Conservation (phyloP, 257 asterid species). For the Salvia miltiorrhiza region DNA sequence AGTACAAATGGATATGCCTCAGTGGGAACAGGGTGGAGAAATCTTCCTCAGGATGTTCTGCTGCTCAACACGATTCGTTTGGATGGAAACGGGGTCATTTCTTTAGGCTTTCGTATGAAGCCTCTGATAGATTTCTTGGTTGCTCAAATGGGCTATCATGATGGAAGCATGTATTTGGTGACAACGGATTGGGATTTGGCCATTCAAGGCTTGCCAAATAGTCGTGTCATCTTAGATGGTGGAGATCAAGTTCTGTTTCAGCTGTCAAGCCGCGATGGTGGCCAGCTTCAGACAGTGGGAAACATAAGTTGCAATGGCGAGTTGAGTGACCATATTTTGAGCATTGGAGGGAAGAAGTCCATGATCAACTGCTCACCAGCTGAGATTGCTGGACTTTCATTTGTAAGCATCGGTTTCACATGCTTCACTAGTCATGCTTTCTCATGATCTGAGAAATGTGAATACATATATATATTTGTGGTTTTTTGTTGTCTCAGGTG, state of each 20-base stretch:
- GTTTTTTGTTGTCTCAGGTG: conserved; percentile 25
- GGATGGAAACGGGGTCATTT: conserved; percentile 33
- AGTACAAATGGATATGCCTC: conserved; percentile 37
- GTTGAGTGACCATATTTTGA: conserved; percentile 7
- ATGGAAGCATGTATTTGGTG: conserved; percentile 46
- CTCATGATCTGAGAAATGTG: too few species aligned
- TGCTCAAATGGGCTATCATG: conserved; percentile 6
- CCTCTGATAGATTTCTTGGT: conserved; percentile 28
- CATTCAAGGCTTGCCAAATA: conserved; percentile 35
- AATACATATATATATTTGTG: background rate
- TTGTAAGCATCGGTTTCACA: conserved; percentile 31
- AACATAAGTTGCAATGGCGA: conserved; percentile 29
- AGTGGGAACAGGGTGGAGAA: conserved; percentile 38
- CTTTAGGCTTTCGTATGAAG: conserved; percentile 40
- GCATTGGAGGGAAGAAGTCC: conserved; percentile 32
- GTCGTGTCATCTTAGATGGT: conserved; percentile 19
- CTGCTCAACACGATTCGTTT: conserved; percentile 28
- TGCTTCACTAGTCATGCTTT: background rate
- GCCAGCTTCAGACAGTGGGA: conserved; percentile 21
- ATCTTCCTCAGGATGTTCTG: conserved; percentile 23
- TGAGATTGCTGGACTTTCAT: conserved; percentile 41
- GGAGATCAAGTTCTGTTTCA: conserved; percentile 28
- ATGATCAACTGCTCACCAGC: conserved; percentile 32
- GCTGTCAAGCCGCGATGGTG: conserved; percentile 15
- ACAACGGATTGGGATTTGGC: conserved; percentile 41